These are phyloP conservation scores for Chytriomyces sp. DNA, from an alignment of 192 early-diverging fungal genomes.

Conservation along the genomic window DNA sequence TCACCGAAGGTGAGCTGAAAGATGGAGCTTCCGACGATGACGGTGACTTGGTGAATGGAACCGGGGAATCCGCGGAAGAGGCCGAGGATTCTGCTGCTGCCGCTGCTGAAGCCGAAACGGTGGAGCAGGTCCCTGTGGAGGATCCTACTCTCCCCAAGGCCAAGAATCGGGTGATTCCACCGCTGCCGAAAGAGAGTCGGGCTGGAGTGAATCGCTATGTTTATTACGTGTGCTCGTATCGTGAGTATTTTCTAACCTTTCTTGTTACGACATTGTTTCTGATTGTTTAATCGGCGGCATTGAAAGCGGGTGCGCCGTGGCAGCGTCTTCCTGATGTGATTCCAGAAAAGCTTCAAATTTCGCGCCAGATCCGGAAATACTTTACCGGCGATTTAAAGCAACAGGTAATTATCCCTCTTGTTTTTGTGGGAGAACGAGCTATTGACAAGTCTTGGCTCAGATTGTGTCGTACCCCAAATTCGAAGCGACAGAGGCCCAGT, in stretches of 20 bases:
- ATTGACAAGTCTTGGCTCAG: conserved; percentile 23
- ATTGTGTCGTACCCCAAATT: conserved; percentile 62
- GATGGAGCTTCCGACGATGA: conserved; percentile 60
- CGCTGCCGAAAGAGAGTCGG: conserved; percentile 51
- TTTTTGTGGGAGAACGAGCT: neutral
- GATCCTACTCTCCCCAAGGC: conserved; percentile 7
- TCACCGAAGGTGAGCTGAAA: conserved; percentile 60
- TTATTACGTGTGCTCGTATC: conserved; percentile 60
- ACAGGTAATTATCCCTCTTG: conserved; percentile 43
- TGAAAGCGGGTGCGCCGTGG: conserved; percentile 59
- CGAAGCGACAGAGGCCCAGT: conserved; percentile 62
- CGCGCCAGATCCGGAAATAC: conserved; percentile 58
- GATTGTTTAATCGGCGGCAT: neutral
- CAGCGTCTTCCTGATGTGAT: conserved; percentile 60
- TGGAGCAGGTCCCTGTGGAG: conserved; percentile 32
- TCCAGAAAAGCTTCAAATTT: conserved; percentile 60
- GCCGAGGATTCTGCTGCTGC: conserved; percentile 22
- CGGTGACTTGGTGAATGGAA: conserved; percentile 44
- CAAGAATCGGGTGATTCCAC: conserved; percentile 43
- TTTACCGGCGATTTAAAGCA: conserved; percentile 61
- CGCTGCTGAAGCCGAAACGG: conserved; percentile 22
- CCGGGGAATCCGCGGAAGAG: conserved; percentile 27
- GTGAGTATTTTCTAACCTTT: conserved; percentile 34
- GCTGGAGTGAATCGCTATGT: conserved; percentile 65
- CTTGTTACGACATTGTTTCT: conserved; percentile 4